These are phyloP conservation scores for Suillus fuscotomentosus DNA, from an alignment of 768 basidiomycete genomes.

Conservation along the genomic window DNA sequence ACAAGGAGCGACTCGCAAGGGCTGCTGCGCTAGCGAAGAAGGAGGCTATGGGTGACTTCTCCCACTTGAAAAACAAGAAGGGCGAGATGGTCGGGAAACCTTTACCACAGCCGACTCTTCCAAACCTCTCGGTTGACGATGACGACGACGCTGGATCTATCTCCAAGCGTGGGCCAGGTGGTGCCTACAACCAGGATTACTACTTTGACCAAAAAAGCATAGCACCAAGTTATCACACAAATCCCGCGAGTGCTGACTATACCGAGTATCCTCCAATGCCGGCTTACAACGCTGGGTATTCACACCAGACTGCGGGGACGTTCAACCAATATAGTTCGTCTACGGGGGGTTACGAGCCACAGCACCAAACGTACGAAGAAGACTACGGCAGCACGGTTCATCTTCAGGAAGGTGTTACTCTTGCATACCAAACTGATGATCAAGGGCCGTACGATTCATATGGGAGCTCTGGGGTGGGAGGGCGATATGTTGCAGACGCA, in stretches of 20 bases:
- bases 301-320: slow-evolving; percentile 50
- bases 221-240: slow-evolving; percentile 34
- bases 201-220: slow-evolving; percentile 52
- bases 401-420: slow-evolving; percentile 57
- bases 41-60: slow-evolving; percentile 88
- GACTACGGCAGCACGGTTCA: slow-evolving; percentile 66
- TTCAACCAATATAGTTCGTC: slow-evolving; percentile 62
- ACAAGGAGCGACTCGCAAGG: slow-evolving; percentile 80
- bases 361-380: slow-evolving; percentile 55
- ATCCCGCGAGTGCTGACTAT: slow-evolving; percentile 41
- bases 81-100: slow-evolving; percentile 79
- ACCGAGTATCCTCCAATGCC: slow-evolving; percentile 71
- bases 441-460: slow-evolving; percentile 18
- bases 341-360: slow-evolving; percentile 46
- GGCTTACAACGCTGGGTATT: slow-evolving; percentile 64
- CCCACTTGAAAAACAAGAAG: slow-evolving; percentile 91
- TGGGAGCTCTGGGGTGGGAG: slow-evolving; percentile 14
- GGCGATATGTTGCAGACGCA: slow-evolving; percentile 41
- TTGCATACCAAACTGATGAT: slow-evolving; percentile 40
- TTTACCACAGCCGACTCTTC: slow-evolving; percentile 92
- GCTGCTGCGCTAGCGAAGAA: slow-evolving; percentile 83
- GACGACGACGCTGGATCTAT: slow-evolving; percentile 60
- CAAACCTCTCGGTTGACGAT: slow-evolving; percentile 86
- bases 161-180: slow-evolving; percentile 55
- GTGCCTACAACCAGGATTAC: slow-evolving; percentile 54